Evolutionary conservation across 257 asterid species (phyloP).

Genomic region (Plantago major): DNA sequence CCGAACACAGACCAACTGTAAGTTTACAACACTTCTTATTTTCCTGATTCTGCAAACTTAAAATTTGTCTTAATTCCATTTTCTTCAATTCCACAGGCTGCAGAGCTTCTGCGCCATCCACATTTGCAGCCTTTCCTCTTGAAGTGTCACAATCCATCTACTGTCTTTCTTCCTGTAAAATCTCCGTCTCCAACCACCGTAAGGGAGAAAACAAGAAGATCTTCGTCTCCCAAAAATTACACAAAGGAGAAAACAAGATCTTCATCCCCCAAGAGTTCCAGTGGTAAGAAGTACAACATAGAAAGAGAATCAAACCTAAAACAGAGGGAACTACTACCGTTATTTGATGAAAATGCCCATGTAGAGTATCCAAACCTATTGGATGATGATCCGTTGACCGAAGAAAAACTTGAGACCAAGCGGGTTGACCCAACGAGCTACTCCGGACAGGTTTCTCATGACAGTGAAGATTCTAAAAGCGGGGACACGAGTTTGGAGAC

Average conservation of each 20-base stretch:
- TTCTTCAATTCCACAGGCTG: conserved; percentile 45
- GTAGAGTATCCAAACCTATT: conserved; percentile 31
- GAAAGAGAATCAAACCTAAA: conserved; percentile 37
- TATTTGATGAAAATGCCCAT: conserved; percentile 49
- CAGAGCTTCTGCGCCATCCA: conserved; percentile 81
- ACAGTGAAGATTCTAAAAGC: conserved; percentile 68
- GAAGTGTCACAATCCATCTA: conserved; percentile 58
- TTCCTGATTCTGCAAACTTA: neutral
- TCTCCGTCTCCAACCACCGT: conserved; percentile 71
- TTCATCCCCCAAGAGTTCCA: conserved; percentile 47
- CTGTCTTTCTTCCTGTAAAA: conserved; percentile 84
- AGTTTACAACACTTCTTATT: conserved; percentile 17
- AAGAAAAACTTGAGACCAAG: conserved; percentile 59
- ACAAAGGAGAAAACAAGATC: conserved; percentile 43
- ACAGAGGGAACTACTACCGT: conserved; percentile 50
- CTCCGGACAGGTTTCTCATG: conserved; percentile 55
- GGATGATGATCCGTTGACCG: conserved; percentile 27
- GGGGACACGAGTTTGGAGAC: conserved; percentile 52
- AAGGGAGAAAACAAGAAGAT: conserved; percentile 39
- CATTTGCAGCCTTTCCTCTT: conserved; percentile 89
- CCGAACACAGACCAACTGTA: conserved; percentile 90
- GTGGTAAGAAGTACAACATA: conserved; percentile 34
- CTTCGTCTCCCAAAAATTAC: conserved; percentile 45
- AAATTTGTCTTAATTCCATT: conserved; percentile 6
- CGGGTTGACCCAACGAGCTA: conserved; percentile 79